Base-by-base conservation (phyloP, 2,329 filamentous ascomycete species). In the Simplicillium aogashimaense region DNA sequence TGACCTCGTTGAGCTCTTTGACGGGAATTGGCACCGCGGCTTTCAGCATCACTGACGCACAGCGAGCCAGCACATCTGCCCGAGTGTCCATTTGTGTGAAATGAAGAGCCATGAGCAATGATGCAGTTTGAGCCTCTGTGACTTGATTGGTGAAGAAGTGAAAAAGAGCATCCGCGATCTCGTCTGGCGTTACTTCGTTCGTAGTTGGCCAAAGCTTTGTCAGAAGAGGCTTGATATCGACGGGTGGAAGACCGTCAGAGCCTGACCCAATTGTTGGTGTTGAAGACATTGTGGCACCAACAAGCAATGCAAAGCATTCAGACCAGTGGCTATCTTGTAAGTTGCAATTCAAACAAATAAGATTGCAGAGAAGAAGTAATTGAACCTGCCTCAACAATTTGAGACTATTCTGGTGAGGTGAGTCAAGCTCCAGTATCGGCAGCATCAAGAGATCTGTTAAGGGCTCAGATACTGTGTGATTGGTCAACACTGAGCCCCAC, bases 101-200 rank as follows among this genome's bases (percentile, higher is more conserved):
- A 65, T 95, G 90, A 35, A 98, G 71, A 40, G 88, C 85, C 55
- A 92, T 95, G 39, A 97, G 71, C 41, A 98, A 71, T 31, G 89
- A 84, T 40, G 86, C 85, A 1, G 85, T 84, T 60, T 97, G 92
- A 8, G 89, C 84, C 31, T 86, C 81, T n/a, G 86, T 90, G 14
- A 97, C 71, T 49, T 80, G 78, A 64, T 95, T 83, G 43, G 88
- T 89, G 63, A 97, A 97, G 57, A 95, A 94, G 55, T 90, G 73
- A 4, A 86, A 82, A 51, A 97, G 82, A 40, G 90, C 89, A n/a
- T 82, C 73, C 44, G 90, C 87, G 58, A 98, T 92, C 58, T 95
- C 87, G 38, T 77, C 69, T 11, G 89, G 79, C 13, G 79, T 78
- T 41, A 89, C 81, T 13, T 63, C 45, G 5, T 25, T 9, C 63